Base-by-base conservation (phyloP, 2,329 filamentous ascomycete species). In the Arthroderma sp. region DNA sequence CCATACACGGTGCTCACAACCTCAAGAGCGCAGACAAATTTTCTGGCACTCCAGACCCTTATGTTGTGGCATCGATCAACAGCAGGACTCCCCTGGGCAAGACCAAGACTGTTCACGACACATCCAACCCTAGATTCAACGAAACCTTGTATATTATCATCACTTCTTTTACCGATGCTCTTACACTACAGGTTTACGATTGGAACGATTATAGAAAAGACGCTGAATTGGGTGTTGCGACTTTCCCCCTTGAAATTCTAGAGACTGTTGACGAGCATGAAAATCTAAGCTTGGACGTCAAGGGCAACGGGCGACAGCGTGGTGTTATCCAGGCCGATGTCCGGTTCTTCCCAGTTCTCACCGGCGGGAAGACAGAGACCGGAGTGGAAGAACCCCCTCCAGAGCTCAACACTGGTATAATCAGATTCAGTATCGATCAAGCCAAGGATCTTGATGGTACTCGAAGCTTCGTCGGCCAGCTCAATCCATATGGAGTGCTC, bases 181-280 rank as follows among this genome's bases (percentile, higher is more conserved):
- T 98, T 45, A 91, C 89, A 22, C 74, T 98, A 45, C 78, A 83
- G 45, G 63, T 94, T 29, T 94, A 80, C 57, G 91, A 98, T 62
- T 95, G 81, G 73, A 98, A 98, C 56, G 91, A 95, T 47, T 84
- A 84, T 63, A 81, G 91, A 52, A 98, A 96, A 67, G 88, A 95
- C 67, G 95, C 95, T 68, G 86, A 95, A 61, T 75, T 98, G 40
- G 91, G 89, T 44, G 75, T 80, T 22, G 86, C 87, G 1, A 87
- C 83, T 0, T 98, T 98, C 61, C 70, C 79, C 5, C 71, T 98
- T 30, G 88, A 96, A 52, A 77, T 81, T 49, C 67, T 98, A 0
- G 84, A 94, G 61, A 75, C 83, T 43, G 68, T 87, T 15, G 67
- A 77, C 22, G 82, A 86, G 42, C 78, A 86, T 51, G 88, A 95